phyloP scores from a whole-genome alignment of 2,329 filamentous ascomycete species.

The Paecilomyces niveus region DNA sequence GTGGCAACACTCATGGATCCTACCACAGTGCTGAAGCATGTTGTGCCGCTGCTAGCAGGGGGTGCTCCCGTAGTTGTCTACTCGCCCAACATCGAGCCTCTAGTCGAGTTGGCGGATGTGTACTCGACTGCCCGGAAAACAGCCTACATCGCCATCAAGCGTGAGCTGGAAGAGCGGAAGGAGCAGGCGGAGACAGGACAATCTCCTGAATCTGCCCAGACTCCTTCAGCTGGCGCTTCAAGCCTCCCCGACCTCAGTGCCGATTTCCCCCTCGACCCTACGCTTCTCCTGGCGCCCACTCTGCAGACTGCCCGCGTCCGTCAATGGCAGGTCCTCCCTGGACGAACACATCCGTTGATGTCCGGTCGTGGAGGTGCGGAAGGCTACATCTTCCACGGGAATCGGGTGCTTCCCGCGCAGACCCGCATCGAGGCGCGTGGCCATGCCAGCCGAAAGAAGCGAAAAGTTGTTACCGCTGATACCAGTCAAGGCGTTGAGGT shows the following conservation, averaged over 20 bases:
- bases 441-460: conserved; percentile 58
- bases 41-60: conserved; percentile 72
- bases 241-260: conserved; percentile 29
- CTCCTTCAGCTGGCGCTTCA: conserved; percentile 1
- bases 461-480: conserved; percentile 44
- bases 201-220: background rate
- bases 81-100: conserved; percentile 69
- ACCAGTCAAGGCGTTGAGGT: background rate
- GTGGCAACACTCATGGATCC: conserved; percentile 79
- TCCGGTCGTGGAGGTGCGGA: conserved; percentile 79
- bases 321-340: conserved; percentile 85
- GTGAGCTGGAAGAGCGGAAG: conserved; percentile 16
- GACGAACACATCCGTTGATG: conserved; percentile 91
- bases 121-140: conserved; percentile 75
- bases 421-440: conserved; percentile 78
- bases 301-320: conserved; percentile 75
- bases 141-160: conserved; percentile 52
- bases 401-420: conserved; percentile 70
- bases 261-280: conserved; percentile 84
- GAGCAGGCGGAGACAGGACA: conserved; percentile 23
- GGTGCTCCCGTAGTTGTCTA: conserved; percentile 84
- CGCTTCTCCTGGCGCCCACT: conserved; percentile 67
- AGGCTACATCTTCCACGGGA: conserved; percentile 82
- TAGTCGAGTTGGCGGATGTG: conserved; percentile 70
- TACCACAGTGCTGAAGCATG: conserved; percentile 63